Evolutionary conservation across 2,329 filamentous ascomycete species (phyloP).

Genomic region (Zymoseptoria passerinii): DNA sequence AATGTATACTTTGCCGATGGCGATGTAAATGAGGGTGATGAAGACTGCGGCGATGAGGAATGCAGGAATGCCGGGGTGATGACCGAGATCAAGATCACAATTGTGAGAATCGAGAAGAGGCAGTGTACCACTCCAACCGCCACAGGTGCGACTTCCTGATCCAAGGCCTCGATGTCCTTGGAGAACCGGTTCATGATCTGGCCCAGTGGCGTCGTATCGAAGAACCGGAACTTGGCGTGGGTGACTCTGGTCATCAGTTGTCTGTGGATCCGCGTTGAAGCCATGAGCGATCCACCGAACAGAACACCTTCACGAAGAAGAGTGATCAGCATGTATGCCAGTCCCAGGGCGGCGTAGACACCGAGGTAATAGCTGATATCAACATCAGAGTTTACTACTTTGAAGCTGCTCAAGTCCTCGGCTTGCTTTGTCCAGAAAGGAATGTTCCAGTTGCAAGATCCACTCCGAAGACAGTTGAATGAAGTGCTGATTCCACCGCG

Average conservation of each 20-base stretch:
- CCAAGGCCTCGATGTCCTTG: constrained; percentile 89
- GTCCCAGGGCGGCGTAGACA: constrained; percentile 72
- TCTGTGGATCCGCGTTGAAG: constrained; percentile 76
- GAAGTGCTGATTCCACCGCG: constrained; percentile 34
- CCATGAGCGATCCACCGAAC: constrained; percentile 83
- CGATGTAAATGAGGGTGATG: constrained; percentile 73
- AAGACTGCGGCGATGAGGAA: constrained; percentile 82
- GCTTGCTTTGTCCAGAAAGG: constrained; percentile 21
- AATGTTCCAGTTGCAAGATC: constrained; percentile 43
- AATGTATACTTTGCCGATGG: constrained; percentile 81
- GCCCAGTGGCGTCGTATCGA: constrained; percentile 89
- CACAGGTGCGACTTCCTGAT: constrained; percentile 90
- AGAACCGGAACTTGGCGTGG: constrained; percentile 92
- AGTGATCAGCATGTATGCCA: constrained; percentile 70
- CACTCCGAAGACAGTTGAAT: constrained; percentile 42
- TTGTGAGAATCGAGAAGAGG: constrained; percentile 65
- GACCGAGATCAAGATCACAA: constrained; percentile 73
- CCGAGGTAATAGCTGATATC: constrained; percentile 76
- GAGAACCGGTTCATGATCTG: constrained; percentile 98
- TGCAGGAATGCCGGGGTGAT: constrained; percentile 87
- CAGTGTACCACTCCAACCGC: constrained; percentile 69
- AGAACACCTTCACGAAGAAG: constrained; percentile 77
- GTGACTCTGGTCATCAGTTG: constrained; percentile 69
- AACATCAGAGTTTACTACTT: constrained; percentile 39
- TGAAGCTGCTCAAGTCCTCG: constrained; percentile 15